phyloP scores from a whole-genome alignment of 257 asterid species.

The Fraxinus excelsior region DNA sequence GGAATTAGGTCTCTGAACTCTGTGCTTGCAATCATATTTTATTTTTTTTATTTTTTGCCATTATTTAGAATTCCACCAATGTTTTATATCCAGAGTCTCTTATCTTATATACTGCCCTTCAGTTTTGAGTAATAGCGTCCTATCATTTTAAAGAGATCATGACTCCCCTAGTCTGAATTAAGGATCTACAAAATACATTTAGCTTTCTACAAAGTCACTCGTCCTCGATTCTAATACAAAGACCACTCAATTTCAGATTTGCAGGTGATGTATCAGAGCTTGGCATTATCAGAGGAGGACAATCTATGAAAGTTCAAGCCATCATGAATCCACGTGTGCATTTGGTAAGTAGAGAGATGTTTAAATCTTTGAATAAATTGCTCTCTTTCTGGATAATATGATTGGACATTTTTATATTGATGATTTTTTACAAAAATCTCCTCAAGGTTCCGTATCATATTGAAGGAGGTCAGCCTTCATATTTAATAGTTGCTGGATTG shows the following conservation, averaged over 20 bases:
- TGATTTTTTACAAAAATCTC: conserved; percentile 26
- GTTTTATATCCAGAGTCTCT: background rate
- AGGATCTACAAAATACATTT: conserved; percentile 2
- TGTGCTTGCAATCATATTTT: background rate
- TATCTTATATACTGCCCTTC: background rate
- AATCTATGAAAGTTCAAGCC: conserved; percentile 66
- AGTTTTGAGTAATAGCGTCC: background rate
- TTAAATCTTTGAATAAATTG: conserved; percentile 15
- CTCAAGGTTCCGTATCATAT: conserved; percentile 92
- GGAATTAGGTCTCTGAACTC: conserved; percentile 1
- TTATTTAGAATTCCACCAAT: background rate
- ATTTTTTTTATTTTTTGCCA: background rate
- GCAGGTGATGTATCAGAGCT: conserved; percentile 82
- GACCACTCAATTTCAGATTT: conserved; percentile 50
- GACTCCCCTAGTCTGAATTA: conserved; percentile 5
- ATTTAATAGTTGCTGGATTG: conserved; percentile 90
- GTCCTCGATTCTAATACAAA: conserved; percentile 17
- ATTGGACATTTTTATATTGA: conserved; percentile 22
- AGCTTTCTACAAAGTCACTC: conserved; percentile 7
- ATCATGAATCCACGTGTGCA: conserved; percentile 70
- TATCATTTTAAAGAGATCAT: background rate
- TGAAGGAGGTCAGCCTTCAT: conserved; percentile 92
- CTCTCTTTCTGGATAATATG: conserved; percentile 16
- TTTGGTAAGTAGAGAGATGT: conserved; percentile 55
- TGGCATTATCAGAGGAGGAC: conserved; percentile 83